These are phyloP conservation scores for Sporothrix globosa DNA, from an alignment of 2,329 filamentous ascomycete genomes.

Conservation along the genomic window DNA sequence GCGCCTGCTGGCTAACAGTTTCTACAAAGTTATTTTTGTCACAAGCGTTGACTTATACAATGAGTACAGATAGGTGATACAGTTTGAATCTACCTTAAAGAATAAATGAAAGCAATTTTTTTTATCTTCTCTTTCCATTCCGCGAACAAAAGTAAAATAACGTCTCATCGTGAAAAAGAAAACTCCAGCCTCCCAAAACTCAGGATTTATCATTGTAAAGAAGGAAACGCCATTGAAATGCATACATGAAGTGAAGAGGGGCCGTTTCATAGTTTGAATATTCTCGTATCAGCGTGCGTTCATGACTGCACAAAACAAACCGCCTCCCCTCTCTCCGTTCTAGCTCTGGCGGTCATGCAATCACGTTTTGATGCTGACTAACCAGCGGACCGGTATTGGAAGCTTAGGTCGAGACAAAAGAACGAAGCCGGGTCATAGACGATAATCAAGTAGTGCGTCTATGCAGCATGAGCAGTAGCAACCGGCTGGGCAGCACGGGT, in stretches of 20 bases:
- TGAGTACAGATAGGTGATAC: slow-evolving; percentile 4
- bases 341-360: neutral
- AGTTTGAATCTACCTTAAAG: slow-evolving; percentile 20
- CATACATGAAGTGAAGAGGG: slow-evolving; percentile 23
- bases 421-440: neutral
- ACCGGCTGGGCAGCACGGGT: slow-evolving; percentile 81
- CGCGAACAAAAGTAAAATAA: slow-evolving; percentile 21
- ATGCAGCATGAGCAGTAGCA: slow-evolving; percentile 82
- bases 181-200: slow-evolving; percentile 29
- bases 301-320: slow-evolving; percentile 21
- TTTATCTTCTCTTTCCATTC: slow-evolving; percentile 19
- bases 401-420: neutral
- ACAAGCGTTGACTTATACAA: neutral
- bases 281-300: slow-evolving; percentile 18
- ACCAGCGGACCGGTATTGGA: neutral
- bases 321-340: slow-evolving; percentile 9
- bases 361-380: neutral
- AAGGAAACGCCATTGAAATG: slow-evolving; percentile 28
- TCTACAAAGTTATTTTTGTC: neutral
- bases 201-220: slow-evolving; percentile 6
- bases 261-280: neutral
- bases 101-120: slow-evolving; percentile 23
- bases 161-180: slow-evolving; percentile 27
- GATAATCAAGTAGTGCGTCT: slow-evolving; percentile 34
- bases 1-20: neutral